Percentiles rank a stretch among this genome's conserved stretches.
Conservation (phyloP, 805 yeast genomes). For the Monosporozyma yasuniensis region DNA sequence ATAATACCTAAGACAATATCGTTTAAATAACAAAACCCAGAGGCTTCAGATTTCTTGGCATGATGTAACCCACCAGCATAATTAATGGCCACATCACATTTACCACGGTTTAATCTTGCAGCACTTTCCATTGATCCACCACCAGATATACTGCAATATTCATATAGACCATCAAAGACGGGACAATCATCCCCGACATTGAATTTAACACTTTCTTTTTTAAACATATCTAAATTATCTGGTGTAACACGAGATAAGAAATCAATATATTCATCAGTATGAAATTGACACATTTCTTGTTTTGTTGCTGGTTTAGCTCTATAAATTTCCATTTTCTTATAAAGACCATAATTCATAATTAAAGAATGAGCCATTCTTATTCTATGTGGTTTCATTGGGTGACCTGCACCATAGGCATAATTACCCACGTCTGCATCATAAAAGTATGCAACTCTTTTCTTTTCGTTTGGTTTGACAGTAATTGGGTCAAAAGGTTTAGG, state of each 20-base stretch:
- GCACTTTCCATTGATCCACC: conserved; percentile 95
- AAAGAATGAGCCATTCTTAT: conserved; percentile 97
- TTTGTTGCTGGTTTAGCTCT: conserved; percentile 96
- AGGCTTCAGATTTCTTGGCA: conserved; percentile 89
- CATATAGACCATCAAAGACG: conserved; percentile 89
- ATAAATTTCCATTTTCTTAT: conserved; percentile 94
- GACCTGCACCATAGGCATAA: conserved; percentile 97
- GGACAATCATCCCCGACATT: conserved; percentile 94
- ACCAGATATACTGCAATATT: conserved; percentile 77
- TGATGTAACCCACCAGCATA: conserved; percentile 97
- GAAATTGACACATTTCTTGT: conserved; percentile 97
- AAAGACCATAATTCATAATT: conserved; percentile 93
- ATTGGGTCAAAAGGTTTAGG: conserved; percentile 57
- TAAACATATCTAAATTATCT: conserved; percentile 77
- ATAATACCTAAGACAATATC: conserved; percentile 87
- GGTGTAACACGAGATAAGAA: conserved; percentile 86
- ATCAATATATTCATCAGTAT: conserved; percentile 94
- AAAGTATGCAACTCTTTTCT: conserved; percentile 61
- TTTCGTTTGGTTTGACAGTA: conserved; percentile 44
- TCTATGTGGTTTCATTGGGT: conserved; percentile 98
- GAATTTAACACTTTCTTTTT: conserved; percentile 80
- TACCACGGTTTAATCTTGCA: conserved; percentile 71
- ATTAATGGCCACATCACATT: conserved; percentile 89
- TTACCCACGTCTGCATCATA: conserved; percentile 93
- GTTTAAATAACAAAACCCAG: conserved; percentile 91